Evolutionary conservation across 768 basidiomycete species (phyloP).

Genomic region (Suillus paluster): DNA sequence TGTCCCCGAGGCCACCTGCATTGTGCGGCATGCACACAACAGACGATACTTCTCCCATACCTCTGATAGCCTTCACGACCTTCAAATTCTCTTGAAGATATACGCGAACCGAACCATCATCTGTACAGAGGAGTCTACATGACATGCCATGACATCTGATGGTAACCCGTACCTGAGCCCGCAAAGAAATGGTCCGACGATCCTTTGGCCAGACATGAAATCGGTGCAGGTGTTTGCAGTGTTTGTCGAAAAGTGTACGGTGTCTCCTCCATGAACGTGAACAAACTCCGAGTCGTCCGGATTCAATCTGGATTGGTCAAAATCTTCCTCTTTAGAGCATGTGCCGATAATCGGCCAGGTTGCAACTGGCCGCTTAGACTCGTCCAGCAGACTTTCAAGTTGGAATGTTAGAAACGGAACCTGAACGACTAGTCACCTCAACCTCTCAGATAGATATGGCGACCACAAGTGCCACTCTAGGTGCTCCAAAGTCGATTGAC

Average conservation of each 20-base stretch:
- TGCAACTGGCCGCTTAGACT: background rate
- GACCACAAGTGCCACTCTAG: slow-evolving; percentile 29
- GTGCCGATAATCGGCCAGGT: too few species aligned
- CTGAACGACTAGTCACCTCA: background rate
- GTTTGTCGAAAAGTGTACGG: slow-evolving; percentile 22
- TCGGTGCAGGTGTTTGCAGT: slow-evolving; percentile 50
- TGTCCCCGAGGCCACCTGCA: slow-evolving; percentile 46
- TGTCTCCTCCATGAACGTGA: slow-evolving; percentile 4
- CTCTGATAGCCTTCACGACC: slow-evolving; percentile 65
- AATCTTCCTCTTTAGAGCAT: background rate
- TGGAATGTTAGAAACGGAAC: background rate
- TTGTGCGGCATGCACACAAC: slow-evolving; percentile 50
- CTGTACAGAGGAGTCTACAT: slow-evolving; percentile 36
- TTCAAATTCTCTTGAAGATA: slow-evolving; percentile 64
- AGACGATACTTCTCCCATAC: slow-evolving; percentile 67
- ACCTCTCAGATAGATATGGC: background rate
- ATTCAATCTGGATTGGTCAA: background rate
- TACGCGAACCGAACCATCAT: slow-evolving; percentile 71
- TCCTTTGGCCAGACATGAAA: slow-evolving; percentile 58
- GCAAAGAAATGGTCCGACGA: slow-evolving; percentile 54
- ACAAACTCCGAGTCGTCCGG: background rate
- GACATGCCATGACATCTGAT: background rate
- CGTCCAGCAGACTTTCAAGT: background rate
- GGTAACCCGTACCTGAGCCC: slow-evolving; percentile 57
- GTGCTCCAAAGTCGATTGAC: slow-evolving; percentile 55